These are phyloP conservation scores for Taphrina confusa DNA, from an alignment of 1,139 yeast species.

Conservation along the genomic window DNA sequence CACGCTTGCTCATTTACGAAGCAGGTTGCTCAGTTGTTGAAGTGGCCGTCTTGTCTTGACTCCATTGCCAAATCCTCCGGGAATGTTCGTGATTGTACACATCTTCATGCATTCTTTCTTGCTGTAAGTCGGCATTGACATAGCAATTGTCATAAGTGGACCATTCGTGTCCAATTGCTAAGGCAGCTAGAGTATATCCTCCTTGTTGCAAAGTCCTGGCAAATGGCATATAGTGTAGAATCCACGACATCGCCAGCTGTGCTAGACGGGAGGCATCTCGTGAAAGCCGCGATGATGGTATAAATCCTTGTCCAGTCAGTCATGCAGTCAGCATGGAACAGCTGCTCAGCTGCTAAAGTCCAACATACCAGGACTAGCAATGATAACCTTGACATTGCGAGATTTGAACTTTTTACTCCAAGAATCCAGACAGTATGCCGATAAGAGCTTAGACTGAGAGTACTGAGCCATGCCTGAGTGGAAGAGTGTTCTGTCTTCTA, in stretches of 20 bases:
- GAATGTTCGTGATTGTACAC: conserved; percentile 10
- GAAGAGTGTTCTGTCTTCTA: not conserved
- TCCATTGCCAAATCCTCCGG: conserved; percentile 22
- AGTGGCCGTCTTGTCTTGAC: no score
- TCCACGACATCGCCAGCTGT: conserved; percentile 20
- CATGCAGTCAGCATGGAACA: not conserved
- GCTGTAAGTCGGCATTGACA: conserved; percentile 1
- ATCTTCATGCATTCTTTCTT: conserved; percentile 24
- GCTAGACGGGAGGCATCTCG: conserved; percentile 11
- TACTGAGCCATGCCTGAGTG: conserved; percentile 21
- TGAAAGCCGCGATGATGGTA: conserved; percentile 19
- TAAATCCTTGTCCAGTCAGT: conserved; percentile 11
- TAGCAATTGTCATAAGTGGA: not conserved
- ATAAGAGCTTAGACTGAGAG: conserved; percentile 18
- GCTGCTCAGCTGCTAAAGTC: not conserved
- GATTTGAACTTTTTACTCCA: conserved; percentile 5
- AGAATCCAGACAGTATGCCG: conserved; percentile 15
- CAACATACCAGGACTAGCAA: conserved; percentile 26
- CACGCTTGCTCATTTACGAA: no score
- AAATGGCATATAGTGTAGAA: conserved; percentile 22
- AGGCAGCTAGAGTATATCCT: conserved; percentile 21
- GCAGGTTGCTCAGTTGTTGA: no score
- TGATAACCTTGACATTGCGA: conserved; percentile 1
- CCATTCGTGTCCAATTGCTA: conserved; percentile 12
- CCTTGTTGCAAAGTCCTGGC: conserved; percentile 24